phyloP scores from a whole-genome alignment of 371 early-diverging fungal species.

The Rhizopus arrhizus region DNA sequence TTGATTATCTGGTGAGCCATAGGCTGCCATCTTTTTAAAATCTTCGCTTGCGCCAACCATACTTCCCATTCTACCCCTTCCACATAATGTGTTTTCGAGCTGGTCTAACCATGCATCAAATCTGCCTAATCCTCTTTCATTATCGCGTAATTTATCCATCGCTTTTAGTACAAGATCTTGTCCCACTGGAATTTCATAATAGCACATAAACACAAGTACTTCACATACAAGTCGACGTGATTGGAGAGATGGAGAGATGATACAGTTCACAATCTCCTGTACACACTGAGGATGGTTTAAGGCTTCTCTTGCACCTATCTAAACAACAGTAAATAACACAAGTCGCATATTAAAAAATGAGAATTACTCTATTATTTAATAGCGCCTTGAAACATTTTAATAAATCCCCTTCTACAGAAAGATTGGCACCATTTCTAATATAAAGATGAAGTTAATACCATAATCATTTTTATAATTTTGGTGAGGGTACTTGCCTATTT shows the following conservation, averaged over 20 bases:
- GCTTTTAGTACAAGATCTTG: conserved; percentile 77
- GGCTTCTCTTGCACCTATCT: conserved; percentile 82
- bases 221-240: conserved; percentile 81
- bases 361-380: conserved; percentile 65
- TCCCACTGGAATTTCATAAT: conserved; percentile 74
- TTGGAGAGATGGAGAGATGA: conserved; percentile 71
- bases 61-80: conserved; percentile 84
- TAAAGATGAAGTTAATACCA: not conserved
- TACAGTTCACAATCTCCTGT: conserved; percentile 72
- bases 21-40: conserved; percentile 62
- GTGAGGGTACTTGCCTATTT: conserved; percentile 37
- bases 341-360: not conserved
- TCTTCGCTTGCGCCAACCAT: conserved; percentile 82
- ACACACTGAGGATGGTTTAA: conserved; percentile 70
- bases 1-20: conserved; percentile 68
- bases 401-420: conserved; percentile 75
- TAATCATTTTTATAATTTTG: not conserved
- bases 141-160: conserved; percentile 60
- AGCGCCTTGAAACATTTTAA: conserved; percentile 79
- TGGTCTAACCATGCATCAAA: conserved; percentile 86
- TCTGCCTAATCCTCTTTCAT: conserved; percentile 60
- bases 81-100: conserved; percentile 70
- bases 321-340: conserved; percentile 1
- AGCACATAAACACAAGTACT: conserved; percentile 80
- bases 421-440: conserved; percentile 62